phyloP scores from a whole-genome alignment of 164 flowering plant genomes.

The Warburgia ugandensis region DNA sequence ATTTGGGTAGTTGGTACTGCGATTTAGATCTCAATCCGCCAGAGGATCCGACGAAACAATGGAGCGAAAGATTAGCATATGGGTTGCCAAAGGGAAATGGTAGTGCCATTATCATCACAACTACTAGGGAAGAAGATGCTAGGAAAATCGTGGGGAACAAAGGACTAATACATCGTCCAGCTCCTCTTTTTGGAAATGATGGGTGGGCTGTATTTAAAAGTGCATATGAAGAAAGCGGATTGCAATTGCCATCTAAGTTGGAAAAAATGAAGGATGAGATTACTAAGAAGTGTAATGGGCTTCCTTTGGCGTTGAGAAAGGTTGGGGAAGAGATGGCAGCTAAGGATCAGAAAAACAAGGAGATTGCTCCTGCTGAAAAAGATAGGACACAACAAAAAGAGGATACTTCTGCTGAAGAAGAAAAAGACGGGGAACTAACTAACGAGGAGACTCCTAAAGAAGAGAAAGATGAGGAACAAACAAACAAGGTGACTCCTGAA shows the following conservation, averaged over 20 bases:
- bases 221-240: neutral
- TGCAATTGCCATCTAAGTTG: neutral
- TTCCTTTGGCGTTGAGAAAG: conserved; percentile 6
- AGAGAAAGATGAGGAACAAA: too few species aligned
- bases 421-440: neutral
- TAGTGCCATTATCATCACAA: conserved; percentile 10
- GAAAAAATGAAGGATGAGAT: neutral
- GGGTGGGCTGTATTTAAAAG: too few species aligned
- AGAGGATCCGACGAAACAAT: neutral
- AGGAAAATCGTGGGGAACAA: conserved; percentile 5
- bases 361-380: neutral
- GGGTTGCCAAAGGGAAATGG: conserved; percentile 13
- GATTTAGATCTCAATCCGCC: neutral
- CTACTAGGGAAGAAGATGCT: conserved; percentile 5
- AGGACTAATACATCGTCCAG: conserved; percentile 3
- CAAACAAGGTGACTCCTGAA: too few species aligned
- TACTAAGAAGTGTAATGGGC: conserved; percentile 1
- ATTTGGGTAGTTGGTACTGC: neutral
- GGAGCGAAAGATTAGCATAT: conserved; percentile 6
- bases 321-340: neutral
- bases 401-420: neutral
- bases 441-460: too few species aligned
- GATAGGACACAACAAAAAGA: neutral
- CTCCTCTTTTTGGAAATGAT: neutral
- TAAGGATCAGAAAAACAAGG: conserved; percentile 1